A percentile compares a stretch with the other conserved stretches of the same genome.
phyloP scores from a whole-genome alignment of 176 grass and related monocot genomes.

The Miscanthus lutarioriparius region DNA sequence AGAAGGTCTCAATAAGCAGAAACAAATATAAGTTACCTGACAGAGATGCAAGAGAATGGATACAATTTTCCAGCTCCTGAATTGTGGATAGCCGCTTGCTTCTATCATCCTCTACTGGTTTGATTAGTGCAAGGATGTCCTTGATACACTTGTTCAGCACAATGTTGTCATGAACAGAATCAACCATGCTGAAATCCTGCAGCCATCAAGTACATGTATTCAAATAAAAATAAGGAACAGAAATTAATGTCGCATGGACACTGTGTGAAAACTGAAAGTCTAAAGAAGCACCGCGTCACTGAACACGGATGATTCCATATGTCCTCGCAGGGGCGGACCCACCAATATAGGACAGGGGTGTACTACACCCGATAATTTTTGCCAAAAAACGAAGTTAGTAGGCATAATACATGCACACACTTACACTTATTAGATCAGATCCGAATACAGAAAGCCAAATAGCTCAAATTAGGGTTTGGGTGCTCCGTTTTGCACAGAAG shows the following conservation, averaged over 20 bases:
- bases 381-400: background rate
- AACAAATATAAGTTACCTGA: constrained; percentile 39
- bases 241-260: background rate
- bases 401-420: background rate
- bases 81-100: constrained; percentile 48
- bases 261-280: background rate
- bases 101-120: constrained; percentile 59
- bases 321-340: background rate
- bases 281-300: background rate
- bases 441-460: background rate
- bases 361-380: background rate
- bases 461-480: background rate
- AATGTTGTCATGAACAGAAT: background rate
- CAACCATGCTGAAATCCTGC: constrained; percentile 46
- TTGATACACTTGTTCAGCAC: constrained; percentile 50
- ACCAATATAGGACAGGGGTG: background rate
- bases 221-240: background rate
- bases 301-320: background rate
- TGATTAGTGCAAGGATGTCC: constrained; percentile 69
- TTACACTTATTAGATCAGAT: background rate
- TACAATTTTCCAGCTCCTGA: constrained; percentile 53
- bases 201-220: background rate
- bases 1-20: background rate
- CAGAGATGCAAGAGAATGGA: constrained; percentile 43
- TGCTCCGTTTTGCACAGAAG: background rate